A percentile compares a stretch with the other conserved stretches of the same genome.
Conservation (phyloP, 345 rosid genomes). For the Arabis alpina region DNA sequence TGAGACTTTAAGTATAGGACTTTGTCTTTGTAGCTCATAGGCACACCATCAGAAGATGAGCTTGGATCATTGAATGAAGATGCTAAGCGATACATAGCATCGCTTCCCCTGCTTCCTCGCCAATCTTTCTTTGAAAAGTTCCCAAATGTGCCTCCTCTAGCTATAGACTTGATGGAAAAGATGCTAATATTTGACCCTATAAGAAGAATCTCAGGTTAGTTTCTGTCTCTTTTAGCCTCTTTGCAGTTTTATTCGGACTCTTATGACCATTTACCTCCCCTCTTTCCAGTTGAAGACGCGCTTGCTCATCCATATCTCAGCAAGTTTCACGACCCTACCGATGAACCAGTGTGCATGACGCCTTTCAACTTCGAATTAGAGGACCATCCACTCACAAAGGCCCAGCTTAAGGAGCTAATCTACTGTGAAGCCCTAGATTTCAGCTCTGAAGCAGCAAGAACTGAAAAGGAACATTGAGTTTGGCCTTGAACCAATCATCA, state of each 20-base stretch:
- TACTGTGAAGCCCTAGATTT: constrained; percentile 83
- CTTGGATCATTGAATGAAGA: constrained; percentile 70
- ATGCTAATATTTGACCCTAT: constrained; percentile 89
- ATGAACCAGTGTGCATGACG: constrained; percentile 75
- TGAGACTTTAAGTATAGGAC: not conserved
- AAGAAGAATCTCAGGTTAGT: constrained; percentile 76
- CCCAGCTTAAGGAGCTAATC: constrained; percentile 83
- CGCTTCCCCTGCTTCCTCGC: constrained; percentile 59
- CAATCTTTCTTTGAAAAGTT: constrained; percentile 78
- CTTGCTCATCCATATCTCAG: constrained; percentile 84
- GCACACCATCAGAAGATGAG: constrained; percentile 87
- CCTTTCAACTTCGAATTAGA: constrained; percentile 81
- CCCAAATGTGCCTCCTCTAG: constrained; percentile 66
- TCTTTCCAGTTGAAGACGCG: constrained; percentile 70
- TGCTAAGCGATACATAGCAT: constrained; percentile 76
- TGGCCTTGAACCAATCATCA: not conserved
- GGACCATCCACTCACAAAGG: constrained; percentile 68
- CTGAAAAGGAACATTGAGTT: not conserved
- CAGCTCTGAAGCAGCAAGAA: constrained; percentile 63
- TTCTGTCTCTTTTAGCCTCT: constrained; percentile 8
- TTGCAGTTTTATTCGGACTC: not conserved
- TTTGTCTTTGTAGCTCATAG: constrained; percentile 65
- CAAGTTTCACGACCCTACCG: constrained; percentile 62
- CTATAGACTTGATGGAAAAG: constrained; percentile 86
- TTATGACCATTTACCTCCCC: not conserved